Evolutionary conservation across 768 basidiomycete genomes (phyloP).

Genomic region (Agaricus blazei): DNA sequence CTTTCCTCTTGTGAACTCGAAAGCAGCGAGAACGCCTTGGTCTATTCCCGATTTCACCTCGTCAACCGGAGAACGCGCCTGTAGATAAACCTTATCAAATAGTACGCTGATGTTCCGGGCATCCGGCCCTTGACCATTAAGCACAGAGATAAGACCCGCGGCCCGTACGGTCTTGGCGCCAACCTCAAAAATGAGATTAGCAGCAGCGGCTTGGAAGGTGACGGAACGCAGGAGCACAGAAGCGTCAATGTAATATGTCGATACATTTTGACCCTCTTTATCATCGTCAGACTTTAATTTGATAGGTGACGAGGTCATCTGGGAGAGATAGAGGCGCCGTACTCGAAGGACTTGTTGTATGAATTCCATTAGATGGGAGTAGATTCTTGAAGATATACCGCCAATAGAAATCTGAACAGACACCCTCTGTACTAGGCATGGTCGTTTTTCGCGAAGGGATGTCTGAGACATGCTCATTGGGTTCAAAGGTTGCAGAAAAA

Average conservation of each 20-base stretch:
- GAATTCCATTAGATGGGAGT: slow-evolving; percentile 58
- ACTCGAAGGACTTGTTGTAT: slow-evolving; percentile 51
- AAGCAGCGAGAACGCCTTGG: slow-evolving; percentile 57
- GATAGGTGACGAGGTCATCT: not conserved
- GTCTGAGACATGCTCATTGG: slow-evolving; percentile 38
- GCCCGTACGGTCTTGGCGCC: slow-evolving; percentile 36
- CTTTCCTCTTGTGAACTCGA: slow-evolving; percentile 43
- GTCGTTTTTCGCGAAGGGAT: slow-evolving; percentile 33
- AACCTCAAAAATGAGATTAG: slow-evolving; percentile 64
- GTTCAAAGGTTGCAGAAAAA: slow-evolving; percentile 24
- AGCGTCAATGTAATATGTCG: slow-evolving; percentile 25
- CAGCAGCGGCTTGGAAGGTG: slow-evolving; percentile 60
- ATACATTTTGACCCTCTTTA: slow-evolving; percentile 12
- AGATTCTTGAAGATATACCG: slow-evolving; percentile 37
- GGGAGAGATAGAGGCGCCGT: slow-evolving; percentile 28
- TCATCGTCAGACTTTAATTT: not conserved
- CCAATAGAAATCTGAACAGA: slow-evolving; percentile 34
- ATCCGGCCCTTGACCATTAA: slow-evolving; percentile 23
- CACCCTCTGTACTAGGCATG: slow-evolving; percentile 23
- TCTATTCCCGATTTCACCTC: slow-evolving; percentile 26
- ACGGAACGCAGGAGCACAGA: slow-evolving; percentile 38
- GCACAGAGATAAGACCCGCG: slow-evolving; percentile 28
- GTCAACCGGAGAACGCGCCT: slow-evolving; percentile 48
- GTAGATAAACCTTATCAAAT: slow-evolving; percentile 50
- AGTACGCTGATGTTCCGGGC: slow-evolving; percentile 44